Evolutionary conservation across 495 filamentous ascomycete genomes (phyloP), one percentile per base, ranked within the genome.

Genomic region (Aspergillus ostianus): DNA sequence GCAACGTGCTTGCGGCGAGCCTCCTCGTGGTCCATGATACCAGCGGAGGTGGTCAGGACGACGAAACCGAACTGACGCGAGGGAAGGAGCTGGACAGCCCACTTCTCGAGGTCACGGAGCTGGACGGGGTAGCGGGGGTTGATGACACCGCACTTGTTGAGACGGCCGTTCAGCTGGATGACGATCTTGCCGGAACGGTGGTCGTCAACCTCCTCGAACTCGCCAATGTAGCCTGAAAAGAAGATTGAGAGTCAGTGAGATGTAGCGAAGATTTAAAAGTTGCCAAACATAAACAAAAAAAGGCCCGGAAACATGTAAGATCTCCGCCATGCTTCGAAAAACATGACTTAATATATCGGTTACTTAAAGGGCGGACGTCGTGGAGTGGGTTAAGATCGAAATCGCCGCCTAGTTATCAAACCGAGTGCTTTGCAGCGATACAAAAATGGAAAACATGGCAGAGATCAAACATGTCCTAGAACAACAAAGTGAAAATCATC

Each of bases 11-110:
- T 97, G 78, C 94, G 84, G 74, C 94, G 85, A 60, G 94, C 94
- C 86, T 98, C 94, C 84, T 98, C 94, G 80, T 98, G 94, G 83
- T 98, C 94, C 93, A 98, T 98, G 77, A 98, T 98, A 75, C 94
- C 95, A 58, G 94, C 91, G 56, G 91, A 96, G 79, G 94, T 98
- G 73, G 94, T 98, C 72, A 98, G 88, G 80, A 98, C 92, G 74
- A 98, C 91, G 84, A 89, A 97, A 69, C 94, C 94, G 85, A 98
- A 98, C 81, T 98, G 94, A 96, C 94, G 94, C 59, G 94, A 91
- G 60, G 94, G 94, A 47, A 98, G 84, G 64, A 98, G 90, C 87
- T 96, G 95, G 73, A 93, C 90, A 73, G 97, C 90, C 94, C 94
- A 98, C 82, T 96, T 96, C 88, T 96, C 94, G 74, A 98, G 86